A percentile compares a stretch with the other conserved stretches of the same genome.
phyloP scores from a whole-genome alignment of 305 asterid species.

The Fraxinus sp. region DNA sequence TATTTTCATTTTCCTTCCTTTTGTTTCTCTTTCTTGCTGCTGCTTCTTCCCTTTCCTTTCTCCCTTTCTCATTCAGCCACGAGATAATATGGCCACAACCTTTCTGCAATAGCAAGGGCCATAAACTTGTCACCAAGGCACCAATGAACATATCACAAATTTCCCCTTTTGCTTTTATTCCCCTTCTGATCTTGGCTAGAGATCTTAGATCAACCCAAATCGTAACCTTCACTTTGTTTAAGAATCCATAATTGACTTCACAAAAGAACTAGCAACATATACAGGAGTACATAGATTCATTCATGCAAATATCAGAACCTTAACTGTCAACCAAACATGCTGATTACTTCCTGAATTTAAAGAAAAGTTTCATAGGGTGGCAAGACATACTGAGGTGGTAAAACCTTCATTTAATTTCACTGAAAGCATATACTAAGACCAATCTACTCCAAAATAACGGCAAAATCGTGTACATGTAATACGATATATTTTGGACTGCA shows the following conservation, averaged over 20 bases:
- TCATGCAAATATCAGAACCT: not conserved
- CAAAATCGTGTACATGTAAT: not conserved
- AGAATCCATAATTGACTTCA: not conserved
- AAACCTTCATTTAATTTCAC: not conserved
- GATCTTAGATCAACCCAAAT: not conserved
- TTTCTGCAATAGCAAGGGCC: not conserved
- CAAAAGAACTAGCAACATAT: not conserved
- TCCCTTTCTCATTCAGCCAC: not conserved
- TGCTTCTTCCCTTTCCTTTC: not conserved
- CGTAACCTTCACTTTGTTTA: not conserved
- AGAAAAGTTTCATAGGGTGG: not conserved
- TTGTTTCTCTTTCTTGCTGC: not conserved
- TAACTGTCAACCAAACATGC: not conserved
- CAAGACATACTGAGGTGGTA: not conserved
- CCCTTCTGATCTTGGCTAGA: not conserved
- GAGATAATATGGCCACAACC: not conserved
- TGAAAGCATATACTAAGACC: not conserved
- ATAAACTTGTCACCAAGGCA: not conserved
- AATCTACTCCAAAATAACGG: not conserved
- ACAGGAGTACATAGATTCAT: not conserved
- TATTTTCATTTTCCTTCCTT: not conserved
- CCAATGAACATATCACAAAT: not conserved
- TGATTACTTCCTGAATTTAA: not conserved
- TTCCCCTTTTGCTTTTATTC: not conserved
- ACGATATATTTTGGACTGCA: constrained; percentile 3